Evolutionary conservation across 2,329 filamentous ascomycete species (phyloP).

Genomic region (Paraphoma sp.): DNA sequence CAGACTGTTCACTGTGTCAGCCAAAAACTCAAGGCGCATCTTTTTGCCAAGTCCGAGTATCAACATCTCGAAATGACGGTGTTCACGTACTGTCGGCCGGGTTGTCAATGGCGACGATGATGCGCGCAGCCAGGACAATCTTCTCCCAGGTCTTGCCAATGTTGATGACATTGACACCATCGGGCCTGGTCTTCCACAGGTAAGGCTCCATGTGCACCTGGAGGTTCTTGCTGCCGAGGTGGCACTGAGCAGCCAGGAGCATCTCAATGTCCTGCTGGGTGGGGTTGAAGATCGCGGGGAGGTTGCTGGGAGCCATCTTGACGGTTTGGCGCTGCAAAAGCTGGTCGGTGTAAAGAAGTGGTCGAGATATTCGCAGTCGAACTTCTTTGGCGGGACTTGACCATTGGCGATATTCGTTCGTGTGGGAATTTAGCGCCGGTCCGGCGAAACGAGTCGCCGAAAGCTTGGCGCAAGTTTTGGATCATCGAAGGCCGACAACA

Average conservation of each 20-base stretch:
- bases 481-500: conserved; percentile 4
- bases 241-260: conserved; percentile 95
- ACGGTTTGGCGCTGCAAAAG: conserved; percentile 41
- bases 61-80: conserved; percentile 7
- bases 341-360: conserved; percentile 27
- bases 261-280: conserved; percentile 99
- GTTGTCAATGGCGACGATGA: conserved; percentile 99
- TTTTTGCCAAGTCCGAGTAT: conserved; percentile 1
- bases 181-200: conserved; percentile 98
- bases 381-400: conserved; percentile 25
- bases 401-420: conserved; percentile 15
- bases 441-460: conserved; percentile 5
- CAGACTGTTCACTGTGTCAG: conserved; percentile 50
- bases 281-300: conserved; percentile 94
- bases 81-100: conserved; percentile 82
- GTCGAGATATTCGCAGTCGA: conserved; percentile 31
- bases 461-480: conserved; percentile 8
- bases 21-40: conserved; percentile 1
- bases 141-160: conserved; percentile 99
- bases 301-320: conserved; percentile 95
- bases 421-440: conserved; percentile 17
- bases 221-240: conserved; percentile 98
- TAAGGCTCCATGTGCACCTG: conserved; percentile 99
- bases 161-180: conserved; percentile 99
- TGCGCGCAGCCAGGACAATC: conserved; percentile 97